Evolutionary conservation across 2,329 filamentous ascomycete genomes (phyloP).

Genomic region (Trichoderma brevicompactum): DNA sequence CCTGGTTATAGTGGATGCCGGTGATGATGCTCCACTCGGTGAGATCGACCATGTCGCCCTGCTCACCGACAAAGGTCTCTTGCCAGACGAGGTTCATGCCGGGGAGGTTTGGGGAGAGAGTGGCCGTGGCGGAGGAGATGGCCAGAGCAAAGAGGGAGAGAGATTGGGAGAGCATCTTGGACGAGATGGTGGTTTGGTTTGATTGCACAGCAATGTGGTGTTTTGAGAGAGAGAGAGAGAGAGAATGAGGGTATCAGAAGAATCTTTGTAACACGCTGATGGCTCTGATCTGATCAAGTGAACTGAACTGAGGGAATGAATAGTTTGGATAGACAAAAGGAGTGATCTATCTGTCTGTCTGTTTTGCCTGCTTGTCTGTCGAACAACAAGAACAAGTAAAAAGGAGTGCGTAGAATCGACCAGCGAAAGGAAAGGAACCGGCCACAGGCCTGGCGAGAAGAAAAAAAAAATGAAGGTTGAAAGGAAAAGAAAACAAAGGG

Average conservation of each 20-base stretch:
- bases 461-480: background rate
- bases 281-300: background rate
- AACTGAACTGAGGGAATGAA: conserved; percentile 13
- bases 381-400: background rate
- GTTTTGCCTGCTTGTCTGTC: background rate
- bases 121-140: conserved; percentile 41
- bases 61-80: conserved; percentile 50
- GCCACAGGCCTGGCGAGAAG: conserved; percentile 13
- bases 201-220: background rate
- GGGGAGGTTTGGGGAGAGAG: conserved; percentile 44
- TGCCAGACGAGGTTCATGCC: conserved; percentile 52
- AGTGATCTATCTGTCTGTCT: conserved; percentile 7
- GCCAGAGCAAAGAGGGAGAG: conserved; percentile 33
- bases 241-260: background rate
- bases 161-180: conserved; percentile 37
- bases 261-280: background rate
- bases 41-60: conserved; percentile 45
- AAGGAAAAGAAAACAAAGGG: background rate
- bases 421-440: conserved; percentile 26
- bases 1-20: conserved; percentile 53
- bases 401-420: conserved; percentile 27
- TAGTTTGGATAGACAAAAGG: conserved; percentile 5
- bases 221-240: background rate
- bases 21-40: conserved; percentile 52
- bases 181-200: background rate